Evolutionary conservation across 2,329 filamentous ascomycete species (phyloP).

Genomic region (Fusarium oligoseptatum): DNA sequence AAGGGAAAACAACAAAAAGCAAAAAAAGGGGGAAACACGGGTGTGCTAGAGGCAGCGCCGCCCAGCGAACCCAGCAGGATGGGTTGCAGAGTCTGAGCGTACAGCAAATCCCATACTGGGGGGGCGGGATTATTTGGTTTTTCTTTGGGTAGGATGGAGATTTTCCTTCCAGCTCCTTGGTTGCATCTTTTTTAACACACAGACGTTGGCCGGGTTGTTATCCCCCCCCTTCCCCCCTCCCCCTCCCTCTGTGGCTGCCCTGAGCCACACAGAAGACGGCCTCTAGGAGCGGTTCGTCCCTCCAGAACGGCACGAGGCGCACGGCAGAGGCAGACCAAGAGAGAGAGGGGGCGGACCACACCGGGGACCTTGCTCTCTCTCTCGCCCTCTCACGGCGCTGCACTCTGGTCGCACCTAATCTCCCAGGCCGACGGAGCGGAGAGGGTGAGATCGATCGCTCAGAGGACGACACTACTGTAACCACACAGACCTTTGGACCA

Average conservation of each 20-base stretch:
- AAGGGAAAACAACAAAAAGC: not conserved
- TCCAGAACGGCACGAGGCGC: constrained; percentile 17
- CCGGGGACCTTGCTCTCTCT: not conserved
- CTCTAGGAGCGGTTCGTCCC: constrained; percentile 35
- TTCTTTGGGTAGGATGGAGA: constrained; percentile 11
- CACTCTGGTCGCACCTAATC: not conserved
- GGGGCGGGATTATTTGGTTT: constrained; percentile 24
- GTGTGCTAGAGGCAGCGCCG: constrained; percentile 4
- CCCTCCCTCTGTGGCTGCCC: not conserved
- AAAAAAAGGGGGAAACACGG: constrained; percentile 10
- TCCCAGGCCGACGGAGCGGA: constrained; percentile 3
- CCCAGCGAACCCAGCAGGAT: constrained; percentile 20
- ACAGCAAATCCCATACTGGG: constrained; percentile 15
- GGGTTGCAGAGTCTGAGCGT: constrained; percentile 42
- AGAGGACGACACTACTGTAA: constrained; percentile 24
- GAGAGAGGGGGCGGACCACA: constrained; percentile 4
- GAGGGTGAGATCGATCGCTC: constrained; percentile 29
- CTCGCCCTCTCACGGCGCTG: not conserved
- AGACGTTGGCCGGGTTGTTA: constrained; percentile 16
- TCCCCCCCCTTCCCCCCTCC: not conserved
- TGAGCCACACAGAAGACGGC: constrained; percentile 9
- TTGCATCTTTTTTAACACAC: constrained; percentile 21
- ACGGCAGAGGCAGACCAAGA: constrained; percentile 15
- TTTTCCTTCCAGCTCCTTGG: constrained; percentile 9
- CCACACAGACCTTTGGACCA: constrained; percentile 30